Base-by-base conservation (phyloP, 208 protist genomes). In the Crithidia fasciculata region DNA sequence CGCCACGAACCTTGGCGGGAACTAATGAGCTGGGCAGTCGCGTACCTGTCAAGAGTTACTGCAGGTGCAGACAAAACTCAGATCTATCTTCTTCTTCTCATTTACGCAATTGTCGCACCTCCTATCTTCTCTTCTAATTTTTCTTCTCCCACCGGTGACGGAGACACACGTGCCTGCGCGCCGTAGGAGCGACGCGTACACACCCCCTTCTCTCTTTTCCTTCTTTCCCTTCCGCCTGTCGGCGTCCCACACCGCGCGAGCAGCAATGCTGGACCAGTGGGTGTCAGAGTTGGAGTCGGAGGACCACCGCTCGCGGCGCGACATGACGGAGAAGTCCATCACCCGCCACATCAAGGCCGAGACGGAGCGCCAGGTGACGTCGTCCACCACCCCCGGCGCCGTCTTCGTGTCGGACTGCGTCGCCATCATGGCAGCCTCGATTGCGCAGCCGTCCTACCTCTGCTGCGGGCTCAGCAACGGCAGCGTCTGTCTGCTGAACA, bases 381-480 rank as follows among this genome's bases (percentile, higher is more conserved):
- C 81, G 9, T 88, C 85, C 3, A 84, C 87, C 55, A 74, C 74
- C 4, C 78, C 88, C 13, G 76, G 72, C 43, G 57, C 50, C 15
- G 80, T 91, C 37, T 72, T 75, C 19, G 78, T 93, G 18, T 83
- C 88, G 7, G 84, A 91, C 65, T 85, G 84, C 74, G 80, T 86
- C 61, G 87, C 83, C 80, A 74, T 81, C 7, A 68, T 68, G 36
- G 76, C 72, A 3, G 50, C 82, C 5, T 64, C 74, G 8, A 54
- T 55, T 15, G 74, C 74, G 2, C 67, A 73, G 40, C 54, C 83
- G 5, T 72, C 82, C 9, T 91, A 80, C 60, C 67, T 93, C 18
- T 82, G 91, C 45, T 93, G 81, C 61, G 83, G 79, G 2, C 82
- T 96, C 4, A 89, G 78, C 69, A 81, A 89, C 70, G 88, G 83